Evolutionary conservation across 2,329 filamentous ascomycete species (phyloP).

Genomic region (Aspergillus ochraceus): DNA sequence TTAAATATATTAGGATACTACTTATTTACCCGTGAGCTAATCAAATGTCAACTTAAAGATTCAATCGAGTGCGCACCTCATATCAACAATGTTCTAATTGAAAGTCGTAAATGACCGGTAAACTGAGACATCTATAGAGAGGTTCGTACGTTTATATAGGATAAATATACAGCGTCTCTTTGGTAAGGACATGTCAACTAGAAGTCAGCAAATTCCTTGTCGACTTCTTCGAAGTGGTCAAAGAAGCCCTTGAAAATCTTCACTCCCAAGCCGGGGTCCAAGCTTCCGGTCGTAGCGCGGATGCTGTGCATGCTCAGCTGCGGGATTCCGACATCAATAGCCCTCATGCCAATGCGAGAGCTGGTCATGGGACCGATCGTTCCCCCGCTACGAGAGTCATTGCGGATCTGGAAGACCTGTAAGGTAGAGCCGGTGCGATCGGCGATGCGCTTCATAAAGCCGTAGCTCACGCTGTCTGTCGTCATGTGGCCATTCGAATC

Average conservation of each 20-base stretch:
- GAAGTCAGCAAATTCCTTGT: constrained; percentile 66
- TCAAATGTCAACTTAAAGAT: not conserved
- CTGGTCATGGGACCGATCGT: constrained; percentile 94
- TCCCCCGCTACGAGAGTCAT: constrained; percentile 84
- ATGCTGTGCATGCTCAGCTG: constrained; percentile 95
- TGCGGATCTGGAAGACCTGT: constrained; percentile 92
- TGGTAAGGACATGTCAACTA: constrained; percentile 14
- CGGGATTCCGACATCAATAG: constrained; percentile 84
- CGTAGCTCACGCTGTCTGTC: constrained; percentile 81
- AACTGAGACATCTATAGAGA: not conserved
- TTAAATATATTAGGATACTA: not conserved
- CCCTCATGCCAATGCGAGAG: constrained; percentile 74
- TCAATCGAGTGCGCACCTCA: not conserved
- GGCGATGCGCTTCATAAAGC: constrained; percentile 76
- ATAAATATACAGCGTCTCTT: not conserved
- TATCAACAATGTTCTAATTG: not conserved
- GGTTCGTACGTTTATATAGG: not conserved
- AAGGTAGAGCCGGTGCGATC: constrained; percentile 69
- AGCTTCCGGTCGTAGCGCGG: constrained; percentile 78
- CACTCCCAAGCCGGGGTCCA: constrained; percentile 86
- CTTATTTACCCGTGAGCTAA: not conserved
- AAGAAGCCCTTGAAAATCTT: constrained; percentile 88
- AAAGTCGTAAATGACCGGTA: not conserved
- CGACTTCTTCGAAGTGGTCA: constrained; percentile 80
- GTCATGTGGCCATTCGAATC: constrained; percentile 97